A percentile compares a stretch with the other conserved stretches of the same genome.
phyloP scores from a whole-genome alignment of 202 grass and related monocot species.

The Zoysia matrella region DNA sequence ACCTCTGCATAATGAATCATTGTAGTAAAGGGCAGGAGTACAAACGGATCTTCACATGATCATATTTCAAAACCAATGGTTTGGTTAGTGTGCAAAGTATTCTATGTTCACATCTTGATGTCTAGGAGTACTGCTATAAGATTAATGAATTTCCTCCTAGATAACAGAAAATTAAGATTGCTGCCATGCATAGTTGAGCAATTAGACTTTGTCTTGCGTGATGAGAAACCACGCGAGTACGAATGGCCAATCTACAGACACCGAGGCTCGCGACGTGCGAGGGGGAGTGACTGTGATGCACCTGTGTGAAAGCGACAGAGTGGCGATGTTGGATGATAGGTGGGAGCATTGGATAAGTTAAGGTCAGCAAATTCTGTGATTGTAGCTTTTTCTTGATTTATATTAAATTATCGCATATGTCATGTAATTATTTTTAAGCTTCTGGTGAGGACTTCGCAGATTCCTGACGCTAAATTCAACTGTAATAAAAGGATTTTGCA shows the following conservation, averaged over 20 bases:
- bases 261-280: neutral
- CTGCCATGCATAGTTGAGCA: neutral
- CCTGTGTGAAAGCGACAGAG: slow-evolving; percentile 32
- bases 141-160: neutral
- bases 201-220: no score
- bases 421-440: neutral
- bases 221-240: neutral
- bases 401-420: no score
- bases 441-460: neutral
- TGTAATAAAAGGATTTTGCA: no score
- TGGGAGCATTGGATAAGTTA: slow-evolving; percentile 44
- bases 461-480: neutral
- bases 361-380: slow-evolving; percentile 21
- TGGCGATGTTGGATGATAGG: slow-evolving; percentile 23
- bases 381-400: neutral
- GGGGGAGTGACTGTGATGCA: slow-evolving; percentile 1
- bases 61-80: neutral
- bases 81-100: neutral
- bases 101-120: neutral
- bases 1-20: slow-evolving; percentile 24
- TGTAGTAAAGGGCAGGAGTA: neutral
- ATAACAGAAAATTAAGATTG: neutral
- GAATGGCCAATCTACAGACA: slow-evolving; percentile 25
- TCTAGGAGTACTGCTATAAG: no score
- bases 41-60: slow-evolving; percentile 29